Conservation (phyloP, 202 grass and related monocot genomes). For the Thinopyrum obtusiflorum region DNA sequence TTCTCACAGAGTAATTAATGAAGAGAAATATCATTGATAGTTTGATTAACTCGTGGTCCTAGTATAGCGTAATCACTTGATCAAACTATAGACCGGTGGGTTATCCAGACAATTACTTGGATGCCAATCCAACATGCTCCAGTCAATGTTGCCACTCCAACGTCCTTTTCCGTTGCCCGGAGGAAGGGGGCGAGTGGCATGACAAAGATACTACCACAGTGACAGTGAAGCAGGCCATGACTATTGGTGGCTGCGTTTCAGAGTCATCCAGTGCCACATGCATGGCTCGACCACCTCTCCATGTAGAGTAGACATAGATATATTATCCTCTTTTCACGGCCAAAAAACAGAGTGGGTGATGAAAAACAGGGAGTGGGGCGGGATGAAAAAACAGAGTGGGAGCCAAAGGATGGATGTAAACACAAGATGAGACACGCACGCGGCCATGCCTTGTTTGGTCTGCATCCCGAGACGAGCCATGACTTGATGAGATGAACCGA, state of each 20-base stretch:
- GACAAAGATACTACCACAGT: neutral
- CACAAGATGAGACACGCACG: slow-evolving; percentile 1
- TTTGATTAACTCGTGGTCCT: too few species aligned
- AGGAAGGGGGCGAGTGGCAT: neutral
- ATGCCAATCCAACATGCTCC: neutral
- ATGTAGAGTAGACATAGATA: neutral
- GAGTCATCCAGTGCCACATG: neutral
- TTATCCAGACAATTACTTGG: too few species aligned
- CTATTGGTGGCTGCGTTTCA: slow-evolving; percentile 7
- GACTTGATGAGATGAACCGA: neutral
- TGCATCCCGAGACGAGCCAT: neutral
- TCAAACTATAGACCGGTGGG: too few species aligned
- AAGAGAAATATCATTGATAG: neutral
- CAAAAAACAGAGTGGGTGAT: too few species aligned
- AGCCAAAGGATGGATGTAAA: neutral
- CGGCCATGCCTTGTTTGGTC: neutral
- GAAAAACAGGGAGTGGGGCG: too few species aligned
- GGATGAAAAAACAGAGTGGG: too few species aligned
- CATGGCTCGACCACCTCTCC: neutral
- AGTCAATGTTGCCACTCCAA: slow-evolving; percentile 13
- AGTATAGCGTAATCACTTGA: too few species aligned
- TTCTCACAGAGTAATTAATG: neutral
- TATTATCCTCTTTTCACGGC: slow-evolving; percentile 17
- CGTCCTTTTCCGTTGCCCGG: slow-evolving; percentile 1
- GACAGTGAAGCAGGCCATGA: slow-evolving; percentile 22